Base-by-base conservation (phyloP, 2,329 filamentous ascomycete genomes). In the Epichloe glyceriae region DNA sequence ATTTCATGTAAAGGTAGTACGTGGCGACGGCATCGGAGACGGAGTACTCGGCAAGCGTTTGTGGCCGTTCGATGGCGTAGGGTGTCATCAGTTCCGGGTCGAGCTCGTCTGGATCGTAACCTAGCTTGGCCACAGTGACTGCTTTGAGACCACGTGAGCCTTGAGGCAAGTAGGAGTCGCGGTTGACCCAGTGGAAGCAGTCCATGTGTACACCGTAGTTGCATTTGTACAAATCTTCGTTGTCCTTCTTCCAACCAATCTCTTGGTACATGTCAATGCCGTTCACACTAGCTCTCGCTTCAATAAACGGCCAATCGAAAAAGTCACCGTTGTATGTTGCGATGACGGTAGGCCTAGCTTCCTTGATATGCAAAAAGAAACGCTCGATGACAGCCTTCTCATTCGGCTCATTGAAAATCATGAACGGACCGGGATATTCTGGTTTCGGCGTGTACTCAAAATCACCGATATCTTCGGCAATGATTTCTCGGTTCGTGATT, bases 301-400 rank as follows among this genome's bases (percentile, higher is more conserved):
- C 93, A 22, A 98, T 89, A 63, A 94, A 98, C 0, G 93, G 91
- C 93, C 93, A 98, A 83, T 98, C 93, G 82, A 98, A 98, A 67
- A 98, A 98, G 73, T 98, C 93, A 72, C 93, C 93, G 88, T 98
- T 98, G 76, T 98, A 98, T n/a, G 93, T 98, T 37, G 94, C 91
- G 65, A 98, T 98, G 51, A 98, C 91, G 0, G 90, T 97, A 0
- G 93, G 93, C 53, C 86, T 81, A 1, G 89, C 88, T 65, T 95
- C 88, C 62, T 98, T 97, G 67, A 98, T 86, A 66, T 96, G 93
- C 40, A 87, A 75, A 62, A 98, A 97, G 70, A 98, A 98, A 15
- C 93, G 78, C 63, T 97, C 91, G 20, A 98, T 74, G 2, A 95
- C 65, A 1, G 76, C 79, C 66, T 93, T 93, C 68, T 98, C 93